phyloP scores from a whole-genome alignment of 176 grass and related monocot species.

The Triticum urartu region DNA sequence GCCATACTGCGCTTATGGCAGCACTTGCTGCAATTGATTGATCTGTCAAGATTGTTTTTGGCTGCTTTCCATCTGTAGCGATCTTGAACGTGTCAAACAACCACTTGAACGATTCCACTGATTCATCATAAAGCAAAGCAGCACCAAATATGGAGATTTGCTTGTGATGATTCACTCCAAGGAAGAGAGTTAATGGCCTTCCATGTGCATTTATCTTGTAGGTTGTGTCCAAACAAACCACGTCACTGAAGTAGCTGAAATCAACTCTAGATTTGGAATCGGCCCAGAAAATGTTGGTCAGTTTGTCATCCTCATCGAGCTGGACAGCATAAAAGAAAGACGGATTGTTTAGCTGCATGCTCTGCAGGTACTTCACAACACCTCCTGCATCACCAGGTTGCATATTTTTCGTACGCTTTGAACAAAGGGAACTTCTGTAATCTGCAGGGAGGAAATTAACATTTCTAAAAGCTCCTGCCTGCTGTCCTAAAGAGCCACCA shows the following conservation, averaged over 20 bases:
- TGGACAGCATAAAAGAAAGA: slow-evolving; percentile 83
- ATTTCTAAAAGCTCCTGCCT: slow-evolving; percentile 36
- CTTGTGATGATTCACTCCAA: slow-evolving; percentile 89
- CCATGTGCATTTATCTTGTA: slow-evolving; percentile 79
- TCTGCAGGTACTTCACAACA: slow-evolving; percentile 78
- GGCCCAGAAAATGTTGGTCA: slow-evolving; percentile 88
- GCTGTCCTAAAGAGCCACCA: slow-evolving; percentile 31
- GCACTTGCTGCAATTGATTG: slow-evolving; percentile 39
- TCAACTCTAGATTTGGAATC: slow-evolving; percentile 77
- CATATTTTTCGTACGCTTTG: slow-evolving; percentile 88
- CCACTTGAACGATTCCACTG: slow-evolving; percentile 84
- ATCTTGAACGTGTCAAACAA: slow-evolving; percentile 89
- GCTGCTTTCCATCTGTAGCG: slow-evolving; percentile 76
- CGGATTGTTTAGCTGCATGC: slow-evolving; percentile 65
- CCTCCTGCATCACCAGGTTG: slow-evolving; percentile 75
- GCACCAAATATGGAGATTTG: slow-evolving; percentile 79
- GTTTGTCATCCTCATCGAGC: slow-evolving; percentile 88
- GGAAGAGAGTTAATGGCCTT: slow-evolving; percentile 68
- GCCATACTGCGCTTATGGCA: slow-evolving; percentile 63
- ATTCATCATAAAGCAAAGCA: slow-evolving; percentile 85
- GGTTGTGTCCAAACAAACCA: slow-evolving; percentile 77
- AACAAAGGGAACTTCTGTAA: slow-evolving; percentile 64
- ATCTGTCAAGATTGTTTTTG: slow-evolving; percentile 72
- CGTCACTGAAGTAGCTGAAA: slow-evolving; percentile 70
- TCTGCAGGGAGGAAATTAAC: slow-evolving; percentile 56